A percentile compares a stretch with the other conserved stretches of the same genome.
phyloP scores from a whole-genome alignment of 768 basidiomycete species.

The Strobilomyces echinocephalus region DNA sequence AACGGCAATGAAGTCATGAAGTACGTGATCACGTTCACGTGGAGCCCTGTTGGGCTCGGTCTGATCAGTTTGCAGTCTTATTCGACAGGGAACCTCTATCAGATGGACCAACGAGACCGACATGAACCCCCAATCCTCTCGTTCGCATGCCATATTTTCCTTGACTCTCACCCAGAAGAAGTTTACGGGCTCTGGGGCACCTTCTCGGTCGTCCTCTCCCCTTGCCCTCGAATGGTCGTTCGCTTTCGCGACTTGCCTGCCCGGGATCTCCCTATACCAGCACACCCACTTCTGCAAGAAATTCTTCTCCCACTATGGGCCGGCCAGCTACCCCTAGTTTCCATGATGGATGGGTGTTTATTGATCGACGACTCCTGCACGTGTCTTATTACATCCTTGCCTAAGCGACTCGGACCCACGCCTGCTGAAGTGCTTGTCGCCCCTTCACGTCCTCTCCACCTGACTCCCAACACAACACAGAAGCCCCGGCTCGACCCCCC shows the following conservation, averaged over 20 bases:
- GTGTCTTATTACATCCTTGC: no score
- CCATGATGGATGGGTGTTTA: no score
- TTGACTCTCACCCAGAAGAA: conserved; percentile 91
- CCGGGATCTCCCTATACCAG: conserved; percentile 72
- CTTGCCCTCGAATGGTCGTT: conserved; percentile 66
- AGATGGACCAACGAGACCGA: conserved; percentile 95
- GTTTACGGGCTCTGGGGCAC: conserved; percentile 63
- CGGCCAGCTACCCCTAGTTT: conserved; percentile 80
- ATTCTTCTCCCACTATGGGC: conserved; percentile 75
- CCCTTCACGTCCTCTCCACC: no score
- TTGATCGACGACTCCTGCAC: no score
- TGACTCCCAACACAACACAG: no score
- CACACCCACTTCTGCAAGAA: conserved; percentile 35
- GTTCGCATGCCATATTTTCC: conserved; percentile 98
- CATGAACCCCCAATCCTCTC: conserved; percentile 98
- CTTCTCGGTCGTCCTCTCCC: conserved; percentile 77
- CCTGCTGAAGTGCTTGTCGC: no score
- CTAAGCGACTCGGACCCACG: no score
- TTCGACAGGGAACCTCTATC: conserved; percentile 85
- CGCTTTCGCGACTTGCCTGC: conserved; percentile 71
- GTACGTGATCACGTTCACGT: conserved; percentile 42
- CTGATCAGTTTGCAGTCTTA: conserved; percentile 50
- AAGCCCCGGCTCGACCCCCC: no score
- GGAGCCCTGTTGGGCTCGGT: conserved; percentile 10
- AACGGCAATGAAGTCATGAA: conserved; percentile 87